Percentiles rank a stretch among this genome's conserved stretches.
phyloP scores from a whole-genome alignment of 352 stramenopile genomes.

The Globisporangium polare region DNA sequence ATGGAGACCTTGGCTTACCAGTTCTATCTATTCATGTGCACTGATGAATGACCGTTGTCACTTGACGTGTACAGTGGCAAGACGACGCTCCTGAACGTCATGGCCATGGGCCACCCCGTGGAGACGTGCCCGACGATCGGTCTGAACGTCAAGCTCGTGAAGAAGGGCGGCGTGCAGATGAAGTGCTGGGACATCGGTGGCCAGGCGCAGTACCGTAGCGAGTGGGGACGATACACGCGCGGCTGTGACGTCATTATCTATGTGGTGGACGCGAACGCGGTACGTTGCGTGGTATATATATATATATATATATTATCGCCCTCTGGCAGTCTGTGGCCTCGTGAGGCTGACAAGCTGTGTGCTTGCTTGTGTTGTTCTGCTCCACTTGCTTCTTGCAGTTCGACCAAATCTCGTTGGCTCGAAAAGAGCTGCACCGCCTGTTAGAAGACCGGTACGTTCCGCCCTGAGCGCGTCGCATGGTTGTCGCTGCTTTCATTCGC shows the following conservation, averaged over 20 bases:
- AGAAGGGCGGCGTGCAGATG: constrained; percentile 95
- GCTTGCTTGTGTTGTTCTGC: neutral
- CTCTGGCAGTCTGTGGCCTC: too few species aligned
- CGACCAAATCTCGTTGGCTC: constrained; percentile 92
- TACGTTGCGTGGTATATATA: constrained; percentile 28
- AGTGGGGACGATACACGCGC: constrained; percentile 93
- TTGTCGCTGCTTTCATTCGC: neutral
- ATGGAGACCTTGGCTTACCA: neutral
- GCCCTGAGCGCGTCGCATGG: neutral
- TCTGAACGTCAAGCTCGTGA: constrained; percentile 96
- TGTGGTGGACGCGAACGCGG: constrained; percentile 96
- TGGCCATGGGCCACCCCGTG: constrained; percentile 93
- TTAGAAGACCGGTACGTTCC: constrained; percentile 92
- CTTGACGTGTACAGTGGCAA: constrained; percentile 79
- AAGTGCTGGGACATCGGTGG: constrained; percentile 99
- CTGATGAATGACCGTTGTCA: neutral
- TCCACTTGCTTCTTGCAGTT: constrained; percentile 41
- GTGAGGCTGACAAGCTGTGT: neutral
- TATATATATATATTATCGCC: neutral
- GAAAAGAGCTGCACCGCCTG: constrained; percentile 91
- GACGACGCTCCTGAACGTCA: constrained; percentile 95
- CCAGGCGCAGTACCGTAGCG: constrained; percentile 94
- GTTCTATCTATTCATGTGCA: too few species aligned
- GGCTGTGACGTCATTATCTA: constrained; percentile 99
- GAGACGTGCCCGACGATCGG: constrained; percentile 97